Conservation (phyloP, 2,329 filamentous ascomycete genomes). For the Chaetothyriales sp. region DNA sequence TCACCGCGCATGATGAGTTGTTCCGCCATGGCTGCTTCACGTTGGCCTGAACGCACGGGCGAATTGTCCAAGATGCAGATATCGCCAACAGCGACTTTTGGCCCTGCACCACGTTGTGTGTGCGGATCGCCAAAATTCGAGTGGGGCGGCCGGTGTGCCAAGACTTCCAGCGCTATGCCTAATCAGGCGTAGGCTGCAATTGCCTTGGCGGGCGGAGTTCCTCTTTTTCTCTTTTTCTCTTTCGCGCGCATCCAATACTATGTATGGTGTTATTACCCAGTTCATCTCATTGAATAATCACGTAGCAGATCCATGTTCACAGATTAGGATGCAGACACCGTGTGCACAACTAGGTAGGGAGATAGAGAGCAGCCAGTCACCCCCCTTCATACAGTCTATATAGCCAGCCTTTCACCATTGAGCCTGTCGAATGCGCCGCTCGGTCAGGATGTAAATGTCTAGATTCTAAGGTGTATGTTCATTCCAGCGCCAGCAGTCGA, state of each 20-base stretch:
- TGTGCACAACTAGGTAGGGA: no score
- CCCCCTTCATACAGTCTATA: background rate
- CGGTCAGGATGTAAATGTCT: background rate
- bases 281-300: no score
- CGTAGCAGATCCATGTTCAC: no score
- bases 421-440: background rate
- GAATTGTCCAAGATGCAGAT: background rate
- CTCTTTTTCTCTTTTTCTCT: no score
- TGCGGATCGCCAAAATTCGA: background rate
- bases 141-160: background rate
- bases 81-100: background rate
- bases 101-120: background rate
- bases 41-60: background rate
- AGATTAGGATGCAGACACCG: no score
- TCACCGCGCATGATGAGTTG: conserved; percentile 92
- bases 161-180: background rate
- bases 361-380: background rate
- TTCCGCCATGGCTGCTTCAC: conserved; percentile 58
- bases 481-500: background rate
- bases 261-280: no score
- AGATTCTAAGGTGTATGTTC: background rate
- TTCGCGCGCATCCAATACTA: no score
- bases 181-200: background rate
- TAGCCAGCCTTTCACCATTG: background rate
- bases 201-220: no score